phyloP scores from a whole-genome alignment of 805 yeast genomes.

The Kuraishia cidri region DNA sequence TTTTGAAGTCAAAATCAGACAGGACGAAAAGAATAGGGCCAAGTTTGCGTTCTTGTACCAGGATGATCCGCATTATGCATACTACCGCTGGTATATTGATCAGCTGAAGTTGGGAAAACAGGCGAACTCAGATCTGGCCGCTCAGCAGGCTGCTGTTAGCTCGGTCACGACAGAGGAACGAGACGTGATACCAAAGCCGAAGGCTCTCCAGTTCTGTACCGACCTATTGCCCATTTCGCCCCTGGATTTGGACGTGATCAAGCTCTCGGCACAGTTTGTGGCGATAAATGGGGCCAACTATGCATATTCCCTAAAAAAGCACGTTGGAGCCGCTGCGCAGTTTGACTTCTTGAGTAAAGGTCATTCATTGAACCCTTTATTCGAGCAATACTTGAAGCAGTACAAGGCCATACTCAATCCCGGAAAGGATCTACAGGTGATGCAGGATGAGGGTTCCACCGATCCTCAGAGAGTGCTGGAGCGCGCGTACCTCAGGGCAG shows the following conservation, averaged over 20 bases:
- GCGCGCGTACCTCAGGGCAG: conserved; percentile 48
- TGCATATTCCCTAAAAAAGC: conserved; percentile 22
- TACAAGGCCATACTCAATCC: conserved; percentile 33
- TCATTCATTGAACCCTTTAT: conserved; percentile 56
- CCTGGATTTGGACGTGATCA: conserved; percentile 60
- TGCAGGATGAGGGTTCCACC: conserved; percentile 16
- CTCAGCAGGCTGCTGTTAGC: neutral
- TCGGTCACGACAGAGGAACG: conserved; percentile 7
- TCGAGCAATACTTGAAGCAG: conserved; percentile 40
- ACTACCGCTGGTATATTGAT: conserved; percentile 41
- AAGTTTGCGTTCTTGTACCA: conserved; percentile 59
- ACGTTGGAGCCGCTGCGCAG: conserved; percentile 27
- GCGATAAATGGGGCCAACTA: conserved; percentile 50
- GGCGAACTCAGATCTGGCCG: conserved; percentile 1
- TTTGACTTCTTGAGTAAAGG: conserved; percentile 55
- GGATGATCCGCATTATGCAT: conserved; percentile 45
- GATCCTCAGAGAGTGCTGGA: conserved; percentile 28
- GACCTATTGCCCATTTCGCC: conserved; percentile 36
- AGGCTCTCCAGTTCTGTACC: conserved; percentile 17
- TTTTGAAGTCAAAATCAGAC: conserved; percentile 51
- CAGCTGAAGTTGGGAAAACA: conserved; percentile 15
- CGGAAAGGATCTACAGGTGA: conserved; percentile 8
- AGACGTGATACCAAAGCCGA: conserved; percentile 11
- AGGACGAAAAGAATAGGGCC: conserved; percentile 32
- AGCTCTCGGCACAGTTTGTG: conserved; percentile 61